Evolutionary conservation across 2,329 filamentous ascomycete species (phyloP), one percentile per base, ranked within the genome.

Genomic region (Chrysosporium keratinophilum): DNA sequence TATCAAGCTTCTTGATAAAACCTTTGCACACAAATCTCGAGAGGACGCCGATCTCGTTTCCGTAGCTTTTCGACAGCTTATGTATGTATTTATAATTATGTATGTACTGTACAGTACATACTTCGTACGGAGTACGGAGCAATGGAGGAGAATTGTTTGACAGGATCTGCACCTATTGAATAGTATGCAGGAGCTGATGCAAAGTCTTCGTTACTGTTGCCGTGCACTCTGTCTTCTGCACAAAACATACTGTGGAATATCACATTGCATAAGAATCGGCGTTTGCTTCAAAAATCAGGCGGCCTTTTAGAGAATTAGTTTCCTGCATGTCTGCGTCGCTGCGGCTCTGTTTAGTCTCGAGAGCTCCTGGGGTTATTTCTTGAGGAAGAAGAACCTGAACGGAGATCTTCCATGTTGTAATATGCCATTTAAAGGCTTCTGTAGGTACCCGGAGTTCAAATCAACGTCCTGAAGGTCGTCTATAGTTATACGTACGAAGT

Each of bases 121-220:
- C n/a, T n/a, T n/a, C n/a, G n/a, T n/a, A n/a, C n/a, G n/a, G n/a
- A n/a, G 39, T 15, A 19, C 15, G 15, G 39, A 9, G 7, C 9
- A 15, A 19, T 41, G 39, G n/a, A 41, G 9, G 10, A 14, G 20
- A 28, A 43, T 42, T 43, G 49, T 51, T 44, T 51, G 40, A 43
- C 49, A 44, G 40, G 49, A 51, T 51, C 49, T 43, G 49, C 49
- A 51, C 44, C 41, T 31, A 51, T 51, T 51, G 49, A 44, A 34
- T 40, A n/a, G n/a, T n/a, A 51, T 51, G 49, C 49, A 51, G 49
- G 40, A 37, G 49, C 20, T 15, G 19, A 44, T 49, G 35, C 46
- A 49, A 19, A 47, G 15, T 23, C 20, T 28, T 28, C 23, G 23
- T 28, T 28, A 28, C 7, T 20, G 28, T 35, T 17, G n/a, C 31